These are phyloP conservation scores for Gossypium australe DNA, from an alignment of 345 rosid species.

Conservation along the genomic window DNA sequence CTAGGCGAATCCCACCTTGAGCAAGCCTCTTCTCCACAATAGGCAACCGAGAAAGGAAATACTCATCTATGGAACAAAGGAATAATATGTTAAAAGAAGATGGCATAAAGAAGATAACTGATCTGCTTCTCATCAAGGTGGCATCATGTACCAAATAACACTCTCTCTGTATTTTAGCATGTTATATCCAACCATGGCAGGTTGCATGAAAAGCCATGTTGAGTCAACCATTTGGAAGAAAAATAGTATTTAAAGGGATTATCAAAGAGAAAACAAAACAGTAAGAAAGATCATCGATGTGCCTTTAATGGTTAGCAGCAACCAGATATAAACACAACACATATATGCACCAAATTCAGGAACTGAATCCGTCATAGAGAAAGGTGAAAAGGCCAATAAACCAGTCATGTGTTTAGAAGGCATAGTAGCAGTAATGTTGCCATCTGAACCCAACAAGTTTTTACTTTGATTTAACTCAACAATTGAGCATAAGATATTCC, in stretches of 20 bases:
- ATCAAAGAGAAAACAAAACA: background rate
- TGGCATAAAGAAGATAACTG: background rate
- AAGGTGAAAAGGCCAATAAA: background rate
- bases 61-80: slow-evolving; percentile 43
- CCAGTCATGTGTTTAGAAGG: background rate
- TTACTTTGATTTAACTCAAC: background rate
- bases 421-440: background rate
- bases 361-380: background rate
- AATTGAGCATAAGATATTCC: background rate
- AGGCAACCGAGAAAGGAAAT: slow-evolving; percentile 75
- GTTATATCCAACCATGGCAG: slow-evolving; percentile 4
- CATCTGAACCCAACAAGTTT: background rate
- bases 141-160: background rate
- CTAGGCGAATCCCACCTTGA: slow-evolving; percentile 79
- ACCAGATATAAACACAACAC: background rate
- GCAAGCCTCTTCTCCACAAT: slow-evolving; percentile 78
- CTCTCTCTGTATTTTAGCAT: background rate
- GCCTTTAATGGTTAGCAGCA: background rate
- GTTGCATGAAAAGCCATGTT: slow-evolving; percentile 1
- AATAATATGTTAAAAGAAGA: background rate
- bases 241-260: background rate
- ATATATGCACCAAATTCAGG: background rate
- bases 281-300: background rate
- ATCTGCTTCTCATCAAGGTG: background rate
- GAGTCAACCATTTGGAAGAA: slow-evolving; percentile 9